A percentile compares a stretch with the other conserved stretches of the same genome.
These are phyloP conservation scores for Kwoniella botswanensis DNA, from an alignment of 768 basidiomycete species.

Conservation along the genomic window DNA sequence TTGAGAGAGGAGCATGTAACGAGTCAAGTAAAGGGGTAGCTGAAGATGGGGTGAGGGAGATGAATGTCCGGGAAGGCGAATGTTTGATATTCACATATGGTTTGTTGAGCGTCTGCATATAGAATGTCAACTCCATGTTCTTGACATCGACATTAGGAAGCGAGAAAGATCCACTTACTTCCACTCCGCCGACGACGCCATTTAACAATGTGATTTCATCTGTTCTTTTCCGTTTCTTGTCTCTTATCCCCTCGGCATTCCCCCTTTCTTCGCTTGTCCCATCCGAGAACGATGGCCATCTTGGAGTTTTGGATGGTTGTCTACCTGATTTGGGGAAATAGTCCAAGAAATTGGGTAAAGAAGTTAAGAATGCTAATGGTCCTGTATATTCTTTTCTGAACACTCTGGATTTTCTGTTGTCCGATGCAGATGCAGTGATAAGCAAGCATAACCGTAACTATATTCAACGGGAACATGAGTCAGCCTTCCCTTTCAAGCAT, in stretches of 20 bases:
- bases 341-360: constrained; percentile 25
- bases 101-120: not conserved
- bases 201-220: constrained; percentile 26
- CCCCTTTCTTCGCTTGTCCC: not conserved
- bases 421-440: constrained; percentile 19
- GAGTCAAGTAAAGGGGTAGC: constrained; percentile 21
- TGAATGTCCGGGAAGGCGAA: constrained; percentile 18
- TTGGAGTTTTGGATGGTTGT: not conserved
- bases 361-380: constrained; percentile 36
- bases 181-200: constrained; percentile 31
- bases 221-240: constrained; percentile 25
- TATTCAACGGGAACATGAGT: not conserved
- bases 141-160: too few species aligned
- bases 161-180: constrained; percentile 27
- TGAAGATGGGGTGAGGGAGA: constrained; percentile 25
- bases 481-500: not conserved
- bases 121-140: not conserved
- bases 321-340: constrained; percentile 24
- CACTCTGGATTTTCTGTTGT: not conserved
- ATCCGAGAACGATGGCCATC: constrained; percentile 26
- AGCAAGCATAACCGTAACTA: constrained; percentile 36
- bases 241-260: not conserved
- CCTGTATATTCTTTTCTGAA: constrained; percentile 23
- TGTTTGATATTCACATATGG: constrained; percentile 10
- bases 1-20: constrained; percentile 12